Evolutionary conservation across 192 early-diverging fungal genomes (phyloP).

Genomic region (Haplosporangium gracile): DNA sequence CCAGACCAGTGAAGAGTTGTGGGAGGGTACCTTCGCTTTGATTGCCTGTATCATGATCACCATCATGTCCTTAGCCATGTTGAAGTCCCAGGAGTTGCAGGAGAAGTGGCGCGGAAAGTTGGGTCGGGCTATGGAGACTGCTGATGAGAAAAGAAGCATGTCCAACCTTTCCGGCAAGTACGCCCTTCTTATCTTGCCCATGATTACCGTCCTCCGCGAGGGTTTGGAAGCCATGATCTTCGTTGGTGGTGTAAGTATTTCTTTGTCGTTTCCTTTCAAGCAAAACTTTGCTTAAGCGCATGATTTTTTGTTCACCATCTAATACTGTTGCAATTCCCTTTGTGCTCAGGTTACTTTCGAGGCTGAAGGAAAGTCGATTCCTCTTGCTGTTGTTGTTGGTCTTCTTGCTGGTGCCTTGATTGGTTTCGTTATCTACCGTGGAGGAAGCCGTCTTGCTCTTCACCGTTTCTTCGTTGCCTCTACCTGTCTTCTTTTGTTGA

Average conservation of each 20-base stretch:
- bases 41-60: constrained; percentile 85
- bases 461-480: constrained; percentile 84
- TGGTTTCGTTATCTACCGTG: constrained; percentile 82
- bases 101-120: constrained; percentile 84
- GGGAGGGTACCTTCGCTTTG: constrained; percentile 88
- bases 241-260: constrained; percentile 80
- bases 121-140: constrained; percentile 58
- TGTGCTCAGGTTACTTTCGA: constrained; percentile 69
- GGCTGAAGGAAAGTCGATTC: constrained; percentile 76
- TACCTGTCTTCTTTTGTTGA: constrained; percentile 80
- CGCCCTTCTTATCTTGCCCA: constrained; percentile 86
- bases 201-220: constrained; percentile 89
- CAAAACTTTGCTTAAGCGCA: no score
- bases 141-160: constrained; percentile 53
- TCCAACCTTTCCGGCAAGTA: constrained; percentile 62
- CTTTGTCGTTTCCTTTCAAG: neutral
- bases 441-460: constrained; percentile 76
- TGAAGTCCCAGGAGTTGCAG: constrained; percentile 78
- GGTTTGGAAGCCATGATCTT: constrained; percentile 92
- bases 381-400: constrained; percentile 83
- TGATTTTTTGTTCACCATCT: neutral
- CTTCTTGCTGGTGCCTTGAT: constrained; percentile 74
- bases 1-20: constrained; percentile 70
- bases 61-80: constrained; percentile 85
- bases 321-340: neutral